A percentile compares a stretch with the other conserved stretches of the same genome.
phyloP scores from a whole-genome alignment of 2,329 filamentous ascomycete species.

The Penicillium sp. region DNA sequence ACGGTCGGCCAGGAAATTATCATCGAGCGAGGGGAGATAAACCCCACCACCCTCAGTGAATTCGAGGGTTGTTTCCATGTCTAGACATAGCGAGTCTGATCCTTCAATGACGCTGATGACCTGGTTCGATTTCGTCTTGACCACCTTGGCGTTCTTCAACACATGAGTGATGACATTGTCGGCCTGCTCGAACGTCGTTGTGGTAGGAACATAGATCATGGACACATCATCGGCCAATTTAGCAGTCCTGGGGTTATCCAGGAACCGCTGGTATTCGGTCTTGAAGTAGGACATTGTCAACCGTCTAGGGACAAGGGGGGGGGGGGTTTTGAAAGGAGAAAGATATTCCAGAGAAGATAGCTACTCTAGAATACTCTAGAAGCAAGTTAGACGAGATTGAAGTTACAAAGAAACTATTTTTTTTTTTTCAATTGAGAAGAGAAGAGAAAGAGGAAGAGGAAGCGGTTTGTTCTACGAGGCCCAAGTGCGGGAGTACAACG shows the following conservation, averaged over 20 bases:
- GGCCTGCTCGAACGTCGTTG: constrained; percentile 69
- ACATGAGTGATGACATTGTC: constrained; percentile 83
- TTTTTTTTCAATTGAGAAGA: background rate
- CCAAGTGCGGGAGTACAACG: background rate
- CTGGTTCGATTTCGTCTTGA: constrained; percentile 81
- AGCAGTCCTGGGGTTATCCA: constrained; percentile 64
- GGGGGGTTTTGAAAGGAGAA: background rate
- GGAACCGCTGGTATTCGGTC: constrained; percentile 68
- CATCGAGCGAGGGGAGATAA: constrained; percentile 85
- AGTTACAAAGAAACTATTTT: background rate
- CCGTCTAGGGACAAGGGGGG: background rate
- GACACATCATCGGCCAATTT: constrained; percentile 65
- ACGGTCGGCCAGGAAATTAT: constrained; percentile 88
- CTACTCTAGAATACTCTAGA: background rate
- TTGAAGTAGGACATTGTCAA: constrained; percentile 43
- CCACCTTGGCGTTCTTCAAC: constrained; percentile 65
- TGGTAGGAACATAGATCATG: constrained; percentile 86
- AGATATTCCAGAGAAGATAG: background rate
- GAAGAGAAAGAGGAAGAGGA: constrained; percentile 15
- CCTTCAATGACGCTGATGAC: constrained; percentile 73
- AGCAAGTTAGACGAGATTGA: background rate
- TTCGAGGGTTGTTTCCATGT: constrained; percentile 79
- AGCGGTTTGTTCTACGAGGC: background rate
- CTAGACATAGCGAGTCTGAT: constrained; percentile 66
- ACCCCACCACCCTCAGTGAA: constrained; percentile 78